phyloP scores from a whole-genome alignment of 352 stramenopile genomes.

The Globisporangium paddicum region DNA sequence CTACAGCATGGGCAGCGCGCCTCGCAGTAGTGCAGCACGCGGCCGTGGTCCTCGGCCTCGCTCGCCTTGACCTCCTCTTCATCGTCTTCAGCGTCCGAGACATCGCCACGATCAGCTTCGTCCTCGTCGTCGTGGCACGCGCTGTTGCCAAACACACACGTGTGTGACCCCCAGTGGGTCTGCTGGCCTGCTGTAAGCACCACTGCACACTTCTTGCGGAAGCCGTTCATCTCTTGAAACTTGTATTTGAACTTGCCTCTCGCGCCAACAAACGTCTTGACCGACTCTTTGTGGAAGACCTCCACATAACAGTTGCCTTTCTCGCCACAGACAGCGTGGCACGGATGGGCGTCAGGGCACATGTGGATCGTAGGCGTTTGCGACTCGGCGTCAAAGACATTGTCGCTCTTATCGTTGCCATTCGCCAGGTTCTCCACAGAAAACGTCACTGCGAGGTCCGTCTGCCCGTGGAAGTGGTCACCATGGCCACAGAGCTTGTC shows the following conservation, averaged over 20 bases:
- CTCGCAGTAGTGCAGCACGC: slow-evolving; percentile 61
- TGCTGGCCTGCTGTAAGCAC: slow-evolving; percentile 35
- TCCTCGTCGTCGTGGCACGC: slow-evolving; percentile 7
- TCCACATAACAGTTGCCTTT: slow-evolving; percentile 63
- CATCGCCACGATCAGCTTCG: slow-evolving; percentile 9
- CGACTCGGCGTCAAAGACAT: slow-evolving; percentile 35
- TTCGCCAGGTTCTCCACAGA: slow-evolving; percentile 33
- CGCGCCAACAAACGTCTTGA: slow-evolving; percentile 56
- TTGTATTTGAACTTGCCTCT: slow-evolving; percentile 65
- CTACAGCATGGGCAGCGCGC: slow-evolving; percentile 65
- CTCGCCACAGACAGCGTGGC: slow-evolving; percentile 46
- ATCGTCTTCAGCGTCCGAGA: neutral
- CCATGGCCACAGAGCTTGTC: slow-evolving; percentile 32
- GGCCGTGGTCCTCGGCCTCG: neutral
- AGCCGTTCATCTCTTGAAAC: slow-evolving; percentile 79
- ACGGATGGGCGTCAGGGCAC: slow-evolving; percentile 49
- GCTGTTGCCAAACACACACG: slow-evolving; percentile 23
- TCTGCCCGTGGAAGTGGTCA: slow-evolving; percentile 70
- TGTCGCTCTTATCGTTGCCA: slow-evolving; percentile 20
- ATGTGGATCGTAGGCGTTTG: slow-evolving; percentile 53
- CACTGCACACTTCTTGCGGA: slow-evolving; percentile 52
- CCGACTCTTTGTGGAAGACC: slow-evolving; percentile 64
- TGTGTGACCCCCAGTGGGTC: slow-evolving; percentile 39
- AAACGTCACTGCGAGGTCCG: slow-evolving; percentile 37
- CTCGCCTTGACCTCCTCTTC: slow-evolving; percentile 9